Base-by-base conservation (phyloP, 2,329 filamentous ascomycete genomes). In the Xylariaceae sp. region DNA sequence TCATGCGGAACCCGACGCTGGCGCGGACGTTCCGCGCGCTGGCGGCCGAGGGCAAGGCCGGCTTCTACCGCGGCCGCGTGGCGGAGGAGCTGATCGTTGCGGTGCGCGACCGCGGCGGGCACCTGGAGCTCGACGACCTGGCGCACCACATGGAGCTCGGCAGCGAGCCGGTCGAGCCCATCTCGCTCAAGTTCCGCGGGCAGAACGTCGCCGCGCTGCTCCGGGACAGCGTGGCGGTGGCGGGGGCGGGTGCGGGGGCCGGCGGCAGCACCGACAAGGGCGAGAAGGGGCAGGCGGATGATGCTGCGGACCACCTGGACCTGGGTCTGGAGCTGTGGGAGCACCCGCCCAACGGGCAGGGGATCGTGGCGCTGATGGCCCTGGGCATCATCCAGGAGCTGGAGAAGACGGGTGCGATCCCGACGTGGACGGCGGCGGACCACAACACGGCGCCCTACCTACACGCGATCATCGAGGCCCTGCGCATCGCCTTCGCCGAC, bases 341-440 rank as follows among this genome's bases (percentile, higher is more conserved):
- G 54, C 90, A 96, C 55, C 89, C 90, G 22, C 92, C 92, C 7
- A 96, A 96, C 50, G 89, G 92, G 0, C 92, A 96, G 60, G 92
- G 92, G 2, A 89, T 96, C 44, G 85, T 96, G 2, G 92, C 92
- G 0, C 66, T 96, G 19, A 94, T 96, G 81, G 85, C 92, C 0
- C 68, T 98, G 1, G 92, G 92, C 2, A 94, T 96, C 45, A 67
- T 98, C 31, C 80, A 95, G 56, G 79, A 89, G 53, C 71, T 96
- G 2, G 86, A 94, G 59, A 75, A 77, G 38, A 65, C 71, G 12
- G 82, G 81, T 24, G 77, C 77, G 49, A 87, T 96, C 38, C 78
- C 82, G 0, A 71, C 67, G 1, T 94, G 92, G 59, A 61, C 58
- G 0, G 59, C 72, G 2, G 62, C 69, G 3, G 82, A 94, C 49